These are phyloP conservation scores for Pistacia atlantica DNA, from an alignment of 345 rosid genomes.

Conservation along the genomic window DNA sequence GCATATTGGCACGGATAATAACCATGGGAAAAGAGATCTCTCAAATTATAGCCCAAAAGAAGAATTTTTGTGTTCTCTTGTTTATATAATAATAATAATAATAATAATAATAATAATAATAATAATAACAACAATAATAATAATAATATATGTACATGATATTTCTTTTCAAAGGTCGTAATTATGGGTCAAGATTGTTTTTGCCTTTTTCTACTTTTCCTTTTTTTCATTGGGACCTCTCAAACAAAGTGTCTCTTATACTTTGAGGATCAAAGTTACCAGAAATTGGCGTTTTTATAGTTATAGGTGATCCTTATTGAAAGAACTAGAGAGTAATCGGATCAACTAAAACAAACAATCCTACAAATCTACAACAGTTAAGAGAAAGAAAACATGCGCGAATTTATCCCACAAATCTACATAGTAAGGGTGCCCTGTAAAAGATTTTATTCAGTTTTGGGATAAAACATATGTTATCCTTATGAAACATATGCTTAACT, in stretches of 20 bases:
- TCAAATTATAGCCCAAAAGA: slow-evolving; percentile 43
- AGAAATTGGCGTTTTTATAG: slow-evolving; percentile 18
- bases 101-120: no score
- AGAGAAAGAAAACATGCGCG: no score
- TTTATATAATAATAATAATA: no score
- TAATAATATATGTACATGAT: neutral
- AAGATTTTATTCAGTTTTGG: no score
- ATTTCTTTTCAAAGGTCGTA: slow-evolving; percentile 35
- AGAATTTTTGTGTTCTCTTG: slow-evolving; percentile 33
- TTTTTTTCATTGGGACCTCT: slow-evolving; percentile 51
- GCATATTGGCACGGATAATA: slow-evolving; percentile 33
- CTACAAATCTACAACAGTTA: no score
- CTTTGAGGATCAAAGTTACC: slow-evolving; percentile 37
- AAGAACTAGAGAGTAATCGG: no score
- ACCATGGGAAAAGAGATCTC: slow-evolving; percentile 26
- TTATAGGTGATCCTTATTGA: slow-evolving; percentile 24
- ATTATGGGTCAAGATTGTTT: slow-evolving; percentile 42
- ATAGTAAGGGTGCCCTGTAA: no score
- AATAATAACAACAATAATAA: no score
- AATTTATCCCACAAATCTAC: no score
- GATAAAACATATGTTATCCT: no score
- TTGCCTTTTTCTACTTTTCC: slow-evolving; percentile 30
- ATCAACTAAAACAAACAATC: no score
- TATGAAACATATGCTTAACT: no score
- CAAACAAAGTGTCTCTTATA: slow-evolving; percentile 60